phyloP scores from a whole-genome alignment of 2,329 filamentous ascomycete genomes.

The Colletotrichum liriopes region DNA sequence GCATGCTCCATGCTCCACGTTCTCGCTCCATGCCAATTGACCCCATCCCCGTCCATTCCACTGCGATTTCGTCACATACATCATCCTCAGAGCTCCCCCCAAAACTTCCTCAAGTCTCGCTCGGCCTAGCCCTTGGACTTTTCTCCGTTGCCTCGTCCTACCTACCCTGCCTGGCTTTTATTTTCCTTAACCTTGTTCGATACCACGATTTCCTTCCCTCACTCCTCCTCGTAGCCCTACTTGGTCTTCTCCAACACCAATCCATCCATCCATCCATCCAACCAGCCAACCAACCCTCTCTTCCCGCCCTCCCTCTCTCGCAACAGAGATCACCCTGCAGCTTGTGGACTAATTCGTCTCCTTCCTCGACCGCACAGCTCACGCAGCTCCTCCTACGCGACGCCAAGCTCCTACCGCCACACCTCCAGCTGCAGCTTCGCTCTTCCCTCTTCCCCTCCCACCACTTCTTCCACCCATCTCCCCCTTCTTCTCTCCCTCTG shows the following conservation, averaged over 20 bases:
- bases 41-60: constrained; percentile 36
- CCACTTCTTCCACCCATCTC: constrained; percentile 49
- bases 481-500: constrained; percentile 60
- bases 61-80: constrained; percentile 43
- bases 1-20: constrained; percentile 26
- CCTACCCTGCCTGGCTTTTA: not conserved
- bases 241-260: not conserved
- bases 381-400: constrained; percentile 68
- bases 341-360: constrained; percentile 42
- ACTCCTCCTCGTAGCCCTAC: not conserved
- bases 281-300: constrained; percentile 37
- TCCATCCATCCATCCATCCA: not conserved
- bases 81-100: constrained; percentile 38
- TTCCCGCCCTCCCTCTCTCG: constrained; percentile 28
- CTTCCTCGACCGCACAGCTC: constrained; percentile 56
- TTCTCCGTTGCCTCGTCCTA: constrained; percentile 2
- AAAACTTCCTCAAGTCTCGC: constrained; percentile 2
- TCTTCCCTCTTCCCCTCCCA: constrained; percentile 46
- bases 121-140: constrained; percentile 1
- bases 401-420: constrained; percentile 56
- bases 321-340: constrained; percentile 34
- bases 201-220: constrained; percentile 4
- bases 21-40: constrained; percentile 38
- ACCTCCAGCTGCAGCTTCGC: constrained; percentile 47
- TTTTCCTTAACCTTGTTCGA: constrained; percentile 6